Percentiles rank a stretch among this genome's conserved stretches.
Evolutionary conservation across 225 moss, liverwort and hornwort genomes (phyloP).

Genomic region (Sphagnum contortum): DNA sequence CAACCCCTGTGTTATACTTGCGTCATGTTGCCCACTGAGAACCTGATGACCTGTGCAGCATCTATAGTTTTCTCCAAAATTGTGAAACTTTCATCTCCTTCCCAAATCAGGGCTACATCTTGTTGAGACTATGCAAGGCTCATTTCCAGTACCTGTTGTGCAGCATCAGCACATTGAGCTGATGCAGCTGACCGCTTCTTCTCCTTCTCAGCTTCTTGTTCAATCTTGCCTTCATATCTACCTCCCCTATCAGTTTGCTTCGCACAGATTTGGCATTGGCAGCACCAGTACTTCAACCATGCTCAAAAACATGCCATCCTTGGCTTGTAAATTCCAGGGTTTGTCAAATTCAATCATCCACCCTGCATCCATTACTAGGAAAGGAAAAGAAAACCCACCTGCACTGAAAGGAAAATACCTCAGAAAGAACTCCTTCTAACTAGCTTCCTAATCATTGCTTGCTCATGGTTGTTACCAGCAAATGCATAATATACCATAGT

Average conservation of each 20-base stretch:
- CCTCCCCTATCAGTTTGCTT: constrained; percentile 59
- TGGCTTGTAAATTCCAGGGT: constrained; percentile 31
- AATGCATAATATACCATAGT: no score
- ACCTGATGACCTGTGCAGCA: constrained; percentile 55
- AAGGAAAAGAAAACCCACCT: no score
- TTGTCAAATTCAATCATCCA: constrained; percentile 26
- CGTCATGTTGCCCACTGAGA: constrained; percentile 37
- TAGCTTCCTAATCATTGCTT: no score
- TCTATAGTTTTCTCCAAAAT: constrained; percentile 47
- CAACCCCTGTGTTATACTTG: constrained; percentile 34
- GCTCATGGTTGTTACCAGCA: no score
- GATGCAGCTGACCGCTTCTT: constrained; percentile 36
- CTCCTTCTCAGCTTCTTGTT: constrained; percentile 31
- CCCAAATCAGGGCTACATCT: constrained; percentile 41
- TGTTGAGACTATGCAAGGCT: constrained; percentile 60
- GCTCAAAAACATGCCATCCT: constrained; percentile 53
- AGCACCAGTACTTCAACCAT: constrained; percentile 75
- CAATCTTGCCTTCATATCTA: constrained; percentile 58
- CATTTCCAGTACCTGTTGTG: constrained; percentile 61
- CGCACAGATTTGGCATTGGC: constrained; percentile 60
- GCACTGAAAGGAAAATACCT: no score
- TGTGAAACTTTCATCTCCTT: constrained; percentile 11
- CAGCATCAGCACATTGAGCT: constrained; percentile 49
- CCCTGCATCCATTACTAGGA: constrained; percentile 63
- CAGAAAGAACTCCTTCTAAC: no score